phyloP scores from a whole-genome alignment of 179 eudicot species.

The Beta macrorhiza region DNA sequence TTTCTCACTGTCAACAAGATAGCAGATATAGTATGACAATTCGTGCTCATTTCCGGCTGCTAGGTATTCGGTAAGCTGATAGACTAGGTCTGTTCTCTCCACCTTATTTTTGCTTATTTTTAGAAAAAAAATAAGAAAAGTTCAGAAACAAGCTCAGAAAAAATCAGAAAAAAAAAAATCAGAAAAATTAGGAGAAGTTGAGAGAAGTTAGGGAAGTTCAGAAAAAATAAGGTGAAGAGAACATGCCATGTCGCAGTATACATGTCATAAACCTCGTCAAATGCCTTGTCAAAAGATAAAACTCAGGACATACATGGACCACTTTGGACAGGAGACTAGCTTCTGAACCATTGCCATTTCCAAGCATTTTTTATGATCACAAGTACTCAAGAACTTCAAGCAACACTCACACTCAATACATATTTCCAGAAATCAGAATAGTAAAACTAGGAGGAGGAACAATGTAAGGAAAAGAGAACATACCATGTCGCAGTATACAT shows the following conservation, averaged over 20 bases:
- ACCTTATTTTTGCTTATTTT: no score
- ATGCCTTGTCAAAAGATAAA: background rate
- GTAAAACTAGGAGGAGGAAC: background rate
- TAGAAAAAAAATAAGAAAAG: no score
- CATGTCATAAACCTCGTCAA: no score
- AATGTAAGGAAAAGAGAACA: conserved; percentile 12
- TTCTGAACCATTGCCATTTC: background rate
- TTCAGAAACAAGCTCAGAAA: no score
- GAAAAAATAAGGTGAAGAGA: no score
- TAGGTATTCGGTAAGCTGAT: background rate
- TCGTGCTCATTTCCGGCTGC: background rate
- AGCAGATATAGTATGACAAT: background rate
- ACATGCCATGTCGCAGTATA: no score
- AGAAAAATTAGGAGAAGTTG: no score
- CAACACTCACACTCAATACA: background rate
- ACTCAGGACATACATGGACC: background rate
- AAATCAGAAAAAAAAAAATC: no score
- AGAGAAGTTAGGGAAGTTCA: no score
- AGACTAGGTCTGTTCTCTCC: no score
- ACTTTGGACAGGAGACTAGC: background rate
- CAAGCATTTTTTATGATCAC: background rate
- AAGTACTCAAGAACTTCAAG: background rate
- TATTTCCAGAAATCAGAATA: background rate
- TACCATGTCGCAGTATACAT: conserved; percentile 86
- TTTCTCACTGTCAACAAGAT: background rate